phyloP scores from a whole-genome alignment of 2,329 filamentous ascomycete species.

The Neocucurbitaria cava region DNA sequence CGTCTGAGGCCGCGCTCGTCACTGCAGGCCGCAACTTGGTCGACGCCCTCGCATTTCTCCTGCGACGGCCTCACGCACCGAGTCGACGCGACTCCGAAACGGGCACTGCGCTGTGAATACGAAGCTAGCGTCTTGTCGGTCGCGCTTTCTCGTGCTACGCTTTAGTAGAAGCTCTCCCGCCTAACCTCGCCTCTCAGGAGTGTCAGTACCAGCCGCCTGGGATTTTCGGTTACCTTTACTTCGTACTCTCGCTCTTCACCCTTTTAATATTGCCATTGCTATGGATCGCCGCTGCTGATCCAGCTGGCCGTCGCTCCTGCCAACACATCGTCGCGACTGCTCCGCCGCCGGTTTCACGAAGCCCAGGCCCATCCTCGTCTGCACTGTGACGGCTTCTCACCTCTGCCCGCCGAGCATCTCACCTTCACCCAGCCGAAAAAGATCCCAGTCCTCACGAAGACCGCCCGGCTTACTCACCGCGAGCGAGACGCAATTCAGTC shows the following conservation, averaged over 20 bases:
- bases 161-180: constrained; percentile 13
- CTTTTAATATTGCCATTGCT: constrained; percentile 1
- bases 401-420: constrained; percentile 1
- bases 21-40: neutral
- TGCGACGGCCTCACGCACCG: constrained; percentile 5
- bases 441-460: neutral
- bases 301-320: constrained; percentile 19
- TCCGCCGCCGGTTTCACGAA: constrained; percentile 25
- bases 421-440: neutral
- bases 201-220: constrained; percentile 11
- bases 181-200: constrained; percentile 23
- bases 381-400: constrained; percentile 15
- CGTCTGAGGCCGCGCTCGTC: neutral
- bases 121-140: constrained; percentile 17
- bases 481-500: neutral
- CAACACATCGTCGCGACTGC: constrained; percentile 22
- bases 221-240: constrained; percentile 10
- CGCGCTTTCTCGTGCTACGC: constrained; percentile 10
- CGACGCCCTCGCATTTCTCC: constrained; percentile 1
- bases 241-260: constrained; percentile 18
- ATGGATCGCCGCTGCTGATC: constrained; percentile 13
- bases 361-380: constrained; percentile 24
- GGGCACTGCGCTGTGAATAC: constrained; percentile 18
- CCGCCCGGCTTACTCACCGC: neutral
- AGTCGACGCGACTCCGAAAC: constrained; percentile 4